These are phyloP conservation scores for Haplographium delicatum DNA, from an alignment of 495 filamentous ascomycete species.

Conservation along the genomic window DNA sequence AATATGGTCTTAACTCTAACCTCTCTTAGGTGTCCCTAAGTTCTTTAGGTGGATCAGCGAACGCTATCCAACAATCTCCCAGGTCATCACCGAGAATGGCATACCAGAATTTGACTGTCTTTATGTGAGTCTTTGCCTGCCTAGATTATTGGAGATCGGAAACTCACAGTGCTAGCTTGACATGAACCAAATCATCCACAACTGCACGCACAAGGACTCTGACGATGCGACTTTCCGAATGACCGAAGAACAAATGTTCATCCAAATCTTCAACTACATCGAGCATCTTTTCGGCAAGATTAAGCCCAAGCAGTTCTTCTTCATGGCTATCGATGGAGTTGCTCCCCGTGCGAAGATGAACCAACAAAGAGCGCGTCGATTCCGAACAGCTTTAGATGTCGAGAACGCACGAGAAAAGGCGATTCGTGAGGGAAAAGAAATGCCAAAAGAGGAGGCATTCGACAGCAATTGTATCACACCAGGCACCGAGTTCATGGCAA, in stretches of 20 bases:
- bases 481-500: conserved; percentile 92
- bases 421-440: conserved; percentile 75
- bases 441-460: conserved; percentile 93
- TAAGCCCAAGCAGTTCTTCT: conserved; percentile 95
- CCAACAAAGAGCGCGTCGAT: conserved; percentile 91
- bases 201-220: conserved; percentile 95
- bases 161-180: no score
- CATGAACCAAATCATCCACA: conserved; percentile 99
- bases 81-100: conserved; percentile 96
- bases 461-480: conserved; percentile 99
- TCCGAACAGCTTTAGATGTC: conserved; percentile 87
- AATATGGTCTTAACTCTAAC: no score
- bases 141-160: no score
- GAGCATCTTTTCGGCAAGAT: conserved; percentile 98
- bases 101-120: conserved; percentile 98
- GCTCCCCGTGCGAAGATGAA: conserved; percentile 99
- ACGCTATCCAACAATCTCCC: conserved; percentile 96
- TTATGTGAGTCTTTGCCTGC: no score
- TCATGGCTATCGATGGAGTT: conserved; percentile 98
- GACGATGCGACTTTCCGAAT: conserved; percentile 87
- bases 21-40: conserved; percentile 92
- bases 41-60: conserved; percentile 90
- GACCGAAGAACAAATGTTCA: conserved; percentile 98
- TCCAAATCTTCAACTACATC: conserved; percentile 99
- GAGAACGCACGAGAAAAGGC: conserved; percentile 87